phyloP scores from a whole-genome alignment of 176 grass and related monocot species.

The Alloteropsis semialata region DNA sequence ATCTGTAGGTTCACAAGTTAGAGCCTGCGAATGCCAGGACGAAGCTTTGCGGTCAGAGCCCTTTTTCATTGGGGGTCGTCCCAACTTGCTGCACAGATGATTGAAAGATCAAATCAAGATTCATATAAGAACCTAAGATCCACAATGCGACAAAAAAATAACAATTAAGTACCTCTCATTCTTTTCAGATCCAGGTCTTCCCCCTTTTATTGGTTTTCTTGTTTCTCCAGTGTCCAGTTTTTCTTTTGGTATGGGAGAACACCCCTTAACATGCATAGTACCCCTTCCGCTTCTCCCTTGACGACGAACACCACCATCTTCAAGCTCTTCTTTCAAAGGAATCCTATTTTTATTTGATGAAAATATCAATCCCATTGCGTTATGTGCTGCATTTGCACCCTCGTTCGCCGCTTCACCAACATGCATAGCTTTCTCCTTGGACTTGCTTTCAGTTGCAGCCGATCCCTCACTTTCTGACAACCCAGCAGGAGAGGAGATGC shows the following conservation, averaged over 20 bases:
- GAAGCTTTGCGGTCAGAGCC: constrained; percentile 61
- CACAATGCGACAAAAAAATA: not conserved
- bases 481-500: constrained; percentile 54
- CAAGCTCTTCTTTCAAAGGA: constrained; percentile 79
- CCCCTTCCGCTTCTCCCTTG: constrained; percentile 72
- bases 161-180: constrained; percentile 55
- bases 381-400: constrained; percentile 31
- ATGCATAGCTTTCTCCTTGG: constrained; percentile 62
- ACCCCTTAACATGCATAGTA: constrained; percentile 47
- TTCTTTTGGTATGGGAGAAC: constrained; percentile 53
- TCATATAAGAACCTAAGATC: constrained; percentile 14
- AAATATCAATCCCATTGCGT: constrained; percentile 31
- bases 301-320: constrained; percentile 48
- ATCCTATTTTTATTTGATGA: constrained; percentile 60
- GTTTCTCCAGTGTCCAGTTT: constrained; percentile 48
- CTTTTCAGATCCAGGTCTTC: constrained; percentile 54
- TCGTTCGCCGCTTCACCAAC: constrained; percentile 53
- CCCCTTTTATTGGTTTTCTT: constrained; percentile 61
- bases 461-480: constrained; percentile 74
- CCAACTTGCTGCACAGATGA: constrained; percentile 59
- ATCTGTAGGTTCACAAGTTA: constrained; percentile 43
- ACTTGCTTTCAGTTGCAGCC: constrained; percentile 44
- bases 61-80: constrained; percentile 58
- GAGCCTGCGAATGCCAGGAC: constrained; percentile 41
- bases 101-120: constrained; percentile 27